Base-by-base conservation (phyloP, 768 basidiomycete genomes). In the Boletus reticulatus region DNA sequence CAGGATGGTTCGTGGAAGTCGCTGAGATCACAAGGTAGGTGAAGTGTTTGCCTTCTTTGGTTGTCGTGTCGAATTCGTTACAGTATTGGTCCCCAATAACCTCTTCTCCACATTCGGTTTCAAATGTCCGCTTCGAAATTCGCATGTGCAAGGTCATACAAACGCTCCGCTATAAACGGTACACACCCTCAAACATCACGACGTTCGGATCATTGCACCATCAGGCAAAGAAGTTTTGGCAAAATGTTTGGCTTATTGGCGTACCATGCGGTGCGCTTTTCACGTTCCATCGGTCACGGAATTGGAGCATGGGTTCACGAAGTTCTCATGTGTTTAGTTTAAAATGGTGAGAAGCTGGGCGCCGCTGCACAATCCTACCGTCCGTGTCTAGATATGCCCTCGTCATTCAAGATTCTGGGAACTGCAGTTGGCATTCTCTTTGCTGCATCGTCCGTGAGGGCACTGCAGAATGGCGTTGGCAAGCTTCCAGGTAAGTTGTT, bases 401-500 rank as follows among this genome's bases (percentile, higher is more conserved):
- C 49, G 12, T 55, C 47, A 44, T 41, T 56, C 44, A 62, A 29
- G 34, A 29, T 46, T 19, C 52, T 61, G 17, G 36, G 49, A 12
- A n/a, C 16, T 17, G 27, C 45, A 13, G 34, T 58, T 51, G 52
- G 60, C 29, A 38, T 68, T 41, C 42, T 68, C 32, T 58, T 37
- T 12, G 11, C 22, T 34, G 59, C 47, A 5, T 60, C 46, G 14
- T 59, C 56, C 9, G 64, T 50, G 29, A 22, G 36, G 36, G 70
- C 66, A 32, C 12, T 70, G 43, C 58, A 48, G 32, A 70, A 70
- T 62, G 70, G 69, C 14, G 70, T 70, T 36, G 69, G 69, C 6
- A 70, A 61, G 49, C 66, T 70, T 43, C 69, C 69, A 38, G 70
- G 69, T 72, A 42, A 55, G 66, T 34, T 10, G n/a, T 19, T 24